phyloP scores from a whole-genome alignment of 2,329 filamentous ascomycete species.

The Tolypocladium tundrense region DNA sequence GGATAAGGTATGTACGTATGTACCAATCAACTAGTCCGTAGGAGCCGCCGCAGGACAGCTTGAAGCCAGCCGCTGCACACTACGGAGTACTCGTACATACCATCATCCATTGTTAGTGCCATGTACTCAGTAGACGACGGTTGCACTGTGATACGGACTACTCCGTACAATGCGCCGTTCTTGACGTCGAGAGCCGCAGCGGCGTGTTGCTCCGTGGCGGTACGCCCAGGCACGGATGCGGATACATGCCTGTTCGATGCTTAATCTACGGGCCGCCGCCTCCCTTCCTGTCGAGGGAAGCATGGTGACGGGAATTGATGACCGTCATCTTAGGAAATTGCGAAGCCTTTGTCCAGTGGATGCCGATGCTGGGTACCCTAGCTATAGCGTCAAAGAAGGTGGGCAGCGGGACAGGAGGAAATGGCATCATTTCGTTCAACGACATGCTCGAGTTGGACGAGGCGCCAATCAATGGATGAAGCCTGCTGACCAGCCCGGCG shows the following conservation, averaged over 20 bases:
- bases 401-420: not conserved
- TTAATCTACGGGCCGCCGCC: not conserved
- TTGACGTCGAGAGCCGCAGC: not conserved
- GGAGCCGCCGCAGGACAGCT: not conserved
- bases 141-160: not conserved
- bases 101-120: not conserved
- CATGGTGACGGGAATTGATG: not conserved
- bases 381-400: not conserved
- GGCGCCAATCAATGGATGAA: not conserved
- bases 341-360: not conserved
- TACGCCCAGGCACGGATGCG: not conserved
- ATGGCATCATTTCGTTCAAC: not conserved
- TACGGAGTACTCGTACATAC: not conserved
- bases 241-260: not conserved
- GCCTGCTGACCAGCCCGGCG: not conserved
- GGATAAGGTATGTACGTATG: not conserved
- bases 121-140: not conserved
- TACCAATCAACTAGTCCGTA: not conserved
- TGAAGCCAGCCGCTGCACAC: not conserved
- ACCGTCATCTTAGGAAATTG: conserved; percentile 4
- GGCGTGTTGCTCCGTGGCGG: not conserved
- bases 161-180: not conserved
- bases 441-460: not conserved
- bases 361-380: not conserved
- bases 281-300: not conserved